Percentiles rank a stretch among this genome's conserved stretches.
Conservation (phyloP, 2,329 filamentous ascomycete genomes). For the Neocucurbitaria cava region DNA sequence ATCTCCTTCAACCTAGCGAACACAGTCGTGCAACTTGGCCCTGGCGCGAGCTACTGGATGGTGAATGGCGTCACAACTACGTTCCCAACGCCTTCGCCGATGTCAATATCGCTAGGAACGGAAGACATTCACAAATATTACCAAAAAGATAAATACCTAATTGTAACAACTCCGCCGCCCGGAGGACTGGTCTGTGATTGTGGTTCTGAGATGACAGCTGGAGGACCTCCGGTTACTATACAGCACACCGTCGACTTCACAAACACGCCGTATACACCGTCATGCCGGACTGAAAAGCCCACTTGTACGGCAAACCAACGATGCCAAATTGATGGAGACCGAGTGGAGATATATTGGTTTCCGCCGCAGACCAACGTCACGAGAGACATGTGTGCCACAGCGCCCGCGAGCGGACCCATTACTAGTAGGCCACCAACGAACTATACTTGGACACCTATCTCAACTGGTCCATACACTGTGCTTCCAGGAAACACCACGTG, state of each 20-base stretch:
- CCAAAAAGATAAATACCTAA: slow-evolving; percentile 6
- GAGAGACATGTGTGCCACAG: slow-evolving; percentile 22
- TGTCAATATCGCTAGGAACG: slow-evolving; percentile 15
- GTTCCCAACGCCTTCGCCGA: slow-evolving; percentile 14
- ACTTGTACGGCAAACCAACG: slow-evolving; percentile 19
- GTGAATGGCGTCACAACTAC: slow-evolving; percentile 19
- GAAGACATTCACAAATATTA: slow-evolving; percentile 13
- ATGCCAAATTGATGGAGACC: slow-evolving; percentile 20
- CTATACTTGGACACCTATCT: slow-evolving; percentile 21
- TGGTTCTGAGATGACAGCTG: slow-evolving; percentile 19
- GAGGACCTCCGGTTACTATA: slow-evolving; percentile 20
- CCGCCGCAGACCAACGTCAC: slow-evolving; percentile 20
- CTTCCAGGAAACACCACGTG: slow-evolving; percentile 19
- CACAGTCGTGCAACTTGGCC: slow-evolving; percentile 16
- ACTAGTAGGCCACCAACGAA: slow-evolving; percentile 22
- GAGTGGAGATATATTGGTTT: slow-evolving; percentile 23
- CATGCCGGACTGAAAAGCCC: slow-evolving; percentile 23
- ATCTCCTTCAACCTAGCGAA: slow-evolving; percentile 16
- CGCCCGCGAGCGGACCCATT: slow-evolving; percentile 3
- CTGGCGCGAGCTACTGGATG: slow-evolving; percentile 15
- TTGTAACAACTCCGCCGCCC: slow-evolving; percentile 17
- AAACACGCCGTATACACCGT: slow-evolving; percentile 22
- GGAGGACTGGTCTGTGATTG: slow-evolving; percentile 14
- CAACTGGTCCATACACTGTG: slow-evolving; percentile 24
- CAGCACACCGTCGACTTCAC: slow-evolving; percentile 13